Percentiles rank a stretch among this genome's conserved stretches.
Evolutionary conservation across 371 early-diverging fungal species (phyloP).

Genomic region (Lichtheimia hyalospora): DNA sequence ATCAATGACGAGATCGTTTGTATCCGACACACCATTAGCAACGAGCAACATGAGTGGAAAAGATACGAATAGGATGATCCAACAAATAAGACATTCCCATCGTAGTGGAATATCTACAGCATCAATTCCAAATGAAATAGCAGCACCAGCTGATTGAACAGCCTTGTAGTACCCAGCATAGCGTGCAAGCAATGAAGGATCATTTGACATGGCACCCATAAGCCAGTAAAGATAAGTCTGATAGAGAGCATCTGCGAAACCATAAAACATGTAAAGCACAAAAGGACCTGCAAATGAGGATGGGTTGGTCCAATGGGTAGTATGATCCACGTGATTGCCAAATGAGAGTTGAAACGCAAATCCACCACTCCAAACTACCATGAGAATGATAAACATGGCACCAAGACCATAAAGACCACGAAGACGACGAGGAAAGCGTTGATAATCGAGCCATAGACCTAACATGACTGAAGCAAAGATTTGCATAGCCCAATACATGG

Average conservation of each 20-base stretch:
- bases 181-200: conserved; percentile 63
- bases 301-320: conserved; percentile 22
- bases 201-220: conserved; percentile 76
- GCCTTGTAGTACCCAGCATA: conserved; percentile 79
- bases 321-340: conserved; percentile 18
- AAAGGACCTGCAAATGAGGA: conserved; percentile 54
- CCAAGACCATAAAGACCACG: conserved; percentile 56
- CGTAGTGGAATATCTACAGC: conserved; percentile 26
- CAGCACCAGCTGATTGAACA: conserved; percentile 55
- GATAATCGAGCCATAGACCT: conserved; percentile 59
- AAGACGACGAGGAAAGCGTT: conserved; percentile 42
- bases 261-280: conserved; percentile 67
- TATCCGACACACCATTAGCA: conserved; percentile 10
- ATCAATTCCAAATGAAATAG: conserved; percentile 39
- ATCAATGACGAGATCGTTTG: conserved; percentile 17
- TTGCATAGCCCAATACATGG: conserved; percentile 71
- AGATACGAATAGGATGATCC: conserved; percentile 34
- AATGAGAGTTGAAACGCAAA: conserved; percentile 59
- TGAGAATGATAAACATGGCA: conserved; percentile 45
- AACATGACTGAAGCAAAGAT: conserved; percentile 60
- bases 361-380: conserved; percentile 64
- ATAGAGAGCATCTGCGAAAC: conserved; percentile 68
- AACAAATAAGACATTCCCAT: conserved; percentile 37
- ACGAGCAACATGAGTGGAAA: conserved; percentile 35
- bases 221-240: conserved; percentile 78